Base-by-base conservation (phyloP, 1,284 basidiomycete genomes). In the Hymenochaete sp. region DNA sequence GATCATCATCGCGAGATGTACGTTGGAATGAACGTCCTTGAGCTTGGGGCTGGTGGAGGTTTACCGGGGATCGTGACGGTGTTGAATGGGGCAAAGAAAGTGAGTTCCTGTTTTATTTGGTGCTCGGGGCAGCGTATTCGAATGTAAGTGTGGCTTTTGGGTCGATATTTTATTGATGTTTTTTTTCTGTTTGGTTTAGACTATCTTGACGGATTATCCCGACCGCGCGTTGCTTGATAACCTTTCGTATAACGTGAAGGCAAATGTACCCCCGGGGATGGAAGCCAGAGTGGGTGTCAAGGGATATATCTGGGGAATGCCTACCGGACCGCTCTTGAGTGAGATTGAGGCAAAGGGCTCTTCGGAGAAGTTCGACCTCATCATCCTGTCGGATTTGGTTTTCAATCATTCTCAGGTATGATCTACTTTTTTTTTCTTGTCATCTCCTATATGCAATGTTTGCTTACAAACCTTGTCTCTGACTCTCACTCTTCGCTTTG, bases 271-370 rank as follows among this genome's bases (percentile, higher is more conserved):
- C 0, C 51, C 56, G 2, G 53, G 60, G 2, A 52, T 61, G 16
- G 56, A 57, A 5, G 49, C 53, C 3, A 54, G 55, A 2, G 70
- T 79, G 3, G 56, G 59, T 13, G 72, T 79, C 3, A 46, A 90
- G 79, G 93, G 93, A 4, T 95, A 92, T 59, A 77, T 89, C 1
- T 98, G 93, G 93, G 93, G 95, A 0, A 70, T 73, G n/a, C 62
- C 80, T 2, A 68, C 82, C 0, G 54, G 70, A 1, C 59, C 68
- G 1, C 64, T 97, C 16, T 58, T 52, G 62, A n/a, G n/a, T n/a
- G 5, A 57, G 77, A 10, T 37, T 55, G 32, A 35, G 21, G 13
- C 32, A 16, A 19, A 16, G 13, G n/a, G n/a, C n/a, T 24, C 40
- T 44, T 6, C 44, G 8, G 44, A 42, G 7, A 21, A 32, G 47